Base-by-base conservation (phyloP, 768 basidiomycete species). In the Coprinellus aureogranulatus region DNA sequence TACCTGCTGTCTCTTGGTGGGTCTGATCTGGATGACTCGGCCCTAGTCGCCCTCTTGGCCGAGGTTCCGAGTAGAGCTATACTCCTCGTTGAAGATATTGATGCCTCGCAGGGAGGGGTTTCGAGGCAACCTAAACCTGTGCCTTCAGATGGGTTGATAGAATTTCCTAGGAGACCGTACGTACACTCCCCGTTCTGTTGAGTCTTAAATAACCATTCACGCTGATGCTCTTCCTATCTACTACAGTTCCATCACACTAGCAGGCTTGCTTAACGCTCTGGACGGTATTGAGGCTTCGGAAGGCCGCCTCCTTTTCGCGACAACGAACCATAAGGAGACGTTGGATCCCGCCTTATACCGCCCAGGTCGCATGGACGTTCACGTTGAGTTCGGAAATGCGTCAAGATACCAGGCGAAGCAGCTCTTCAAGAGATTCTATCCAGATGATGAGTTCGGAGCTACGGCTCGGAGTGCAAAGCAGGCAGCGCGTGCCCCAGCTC, bases 1-100 rank as follows among this genome's bases (percentile, higher is more conserved):
- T 88, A 87, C 69, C 75, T 88, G 44, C 69, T 90, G 49, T 82
- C 85, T 0, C 77, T 90, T 3, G 82, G 85, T 2, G 77, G 79
- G 20, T 58, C 68, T 0, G 81, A 81, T 4, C 65, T 89, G 34
- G 84, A 88, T 64, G 88, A 90, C 68, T 67, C 74, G 0, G 62
- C 67, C 5, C 75, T 89, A 30, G 74, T 75, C 53, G 73, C 78
- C 42, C 77, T 88, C 52, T 76, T 87, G 55, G 74, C 78, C 10
- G 70, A 68, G 9, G 70, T 87, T 1, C 86, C 86, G 0, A 74
- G 78, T 42, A 70, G 75, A 18, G 85, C 83, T 62, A 80, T 89
- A 48, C 79, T 83, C 16, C 75, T 90, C 20, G 86, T 89, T 79
- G 87, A 89, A 64, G 88, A 89, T 66, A 83, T 89, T 52, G 88